Conservation (phyloP, 495 filamentous ascomycete species). For the Penicillium canescens region DNA sequence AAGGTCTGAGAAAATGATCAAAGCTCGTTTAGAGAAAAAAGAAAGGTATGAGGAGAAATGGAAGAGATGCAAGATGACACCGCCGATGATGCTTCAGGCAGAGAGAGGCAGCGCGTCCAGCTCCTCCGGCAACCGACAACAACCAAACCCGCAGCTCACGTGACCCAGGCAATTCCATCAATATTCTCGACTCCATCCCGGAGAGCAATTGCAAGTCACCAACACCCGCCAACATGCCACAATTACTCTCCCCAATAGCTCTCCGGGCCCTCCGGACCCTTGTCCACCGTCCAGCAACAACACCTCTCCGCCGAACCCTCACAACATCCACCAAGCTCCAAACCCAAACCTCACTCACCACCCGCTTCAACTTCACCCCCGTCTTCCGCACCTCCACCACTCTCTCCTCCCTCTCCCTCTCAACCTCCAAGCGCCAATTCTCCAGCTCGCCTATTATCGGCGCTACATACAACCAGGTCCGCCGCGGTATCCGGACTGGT, state of each 20-base stretch:
- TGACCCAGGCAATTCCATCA: constrained; percentile 15
- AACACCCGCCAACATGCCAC: constrained; percentile 29
- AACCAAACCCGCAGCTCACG: constrained; percentile 34
- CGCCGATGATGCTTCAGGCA: constrained; percentile 25
- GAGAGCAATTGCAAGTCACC: neutral
- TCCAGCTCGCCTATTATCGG: constrained; percentile 40
- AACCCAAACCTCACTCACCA: constrained; percentile 17
- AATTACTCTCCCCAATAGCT: constrained; percentile 38
- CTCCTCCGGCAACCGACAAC: constrained; percentile 31
- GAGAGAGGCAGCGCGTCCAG: constrained; percentile 37
- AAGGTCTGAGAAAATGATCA: neutral
- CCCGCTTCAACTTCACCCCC: constrained; percentile 35
- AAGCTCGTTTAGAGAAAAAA: constrained; percentile 6
- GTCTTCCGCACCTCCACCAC: constrained; percentile 33
- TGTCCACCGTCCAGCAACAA: constrained; percentile 28
- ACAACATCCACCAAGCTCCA: constrained; percentile 12
- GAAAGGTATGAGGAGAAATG: constrained; percentile 11
- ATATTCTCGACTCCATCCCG: constrained; percentile 9
- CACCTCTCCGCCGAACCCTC: constrained; percentile 21
- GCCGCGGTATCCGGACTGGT: constrained; percentile 69
- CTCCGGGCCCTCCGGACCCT: constrained; percentile 42
- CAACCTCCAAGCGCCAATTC: constrained; percentile 37
- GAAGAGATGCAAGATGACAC: constrained; percentile 23
- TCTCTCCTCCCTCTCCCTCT: constrained; percentile 12
- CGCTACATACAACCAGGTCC: constrained; percentile 56